Evolutionary conservation across 2,329 filamentous ascomycete genomes (phyloP), one percentile per base, ranked within the genome.

Genomic region (Ophiostoma montium): DNA sequence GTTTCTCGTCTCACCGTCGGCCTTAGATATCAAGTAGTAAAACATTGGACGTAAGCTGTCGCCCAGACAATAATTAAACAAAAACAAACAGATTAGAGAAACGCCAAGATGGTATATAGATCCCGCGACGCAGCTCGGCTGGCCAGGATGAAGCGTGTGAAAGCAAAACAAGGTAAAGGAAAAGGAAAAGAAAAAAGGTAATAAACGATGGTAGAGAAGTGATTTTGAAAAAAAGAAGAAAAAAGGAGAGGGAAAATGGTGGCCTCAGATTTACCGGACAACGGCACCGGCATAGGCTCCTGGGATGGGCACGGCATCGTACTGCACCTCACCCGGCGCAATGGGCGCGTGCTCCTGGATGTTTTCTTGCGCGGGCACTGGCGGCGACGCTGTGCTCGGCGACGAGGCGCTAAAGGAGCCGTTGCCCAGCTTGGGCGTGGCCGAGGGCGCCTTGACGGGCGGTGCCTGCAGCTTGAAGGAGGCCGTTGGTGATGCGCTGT

Each of bases 271-370:
- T 11, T 44, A 44, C 16, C 42, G 16, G n/a, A 31, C 27, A 23
- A 45, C 70, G 51, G 70, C 70, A 44, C 72, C 74, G 7, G 74
- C 70, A 61, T 95, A 95, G 0, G 88, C 85, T 6, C 84, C 85
- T 0, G 90, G 90, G 52, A 95, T 95, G 1, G 89, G 86, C 31
- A 95, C 90, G 19, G 82, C 70, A 12, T 82, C 89, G 64, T 95
- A 95, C 45, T 80, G 78, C 58, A 84, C 78, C 72, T 95, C 90
- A 44, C 88, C 84, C 0, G 84, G 80, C 10, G 84, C 84, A 23
- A 79, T 75, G 11, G 74, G 75, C 16, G 80, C 80, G 56, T 86
- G 84, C 46, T 80, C 71, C 56, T 81, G 74, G 51, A 72, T 50
- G 59, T 56, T 46, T 57, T 61, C 59, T 48, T 54, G 32, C 5